Evolutionary conservation across 2,329 filamentous ascomycete genomes (phyloP).

Genomic region (Exophiala calicioides): DNA sequence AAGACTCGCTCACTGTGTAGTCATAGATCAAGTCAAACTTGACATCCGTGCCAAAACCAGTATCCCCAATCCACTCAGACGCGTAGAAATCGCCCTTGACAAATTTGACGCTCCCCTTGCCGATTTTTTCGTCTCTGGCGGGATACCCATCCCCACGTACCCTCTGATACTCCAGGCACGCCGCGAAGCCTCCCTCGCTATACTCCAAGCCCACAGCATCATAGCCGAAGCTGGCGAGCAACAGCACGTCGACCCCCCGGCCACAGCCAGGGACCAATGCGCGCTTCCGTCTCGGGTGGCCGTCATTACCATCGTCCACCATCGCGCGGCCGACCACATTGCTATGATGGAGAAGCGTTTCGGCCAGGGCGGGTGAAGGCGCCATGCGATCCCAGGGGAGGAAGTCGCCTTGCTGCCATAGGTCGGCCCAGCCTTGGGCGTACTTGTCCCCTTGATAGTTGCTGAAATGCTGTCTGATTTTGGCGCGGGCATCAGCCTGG

Average conservation of each 20-base stretch:
- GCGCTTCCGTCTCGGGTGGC: conserved; percentile 44
- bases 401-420: conserved; percentile 57
- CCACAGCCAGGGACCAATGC: conserved; percentile 83
- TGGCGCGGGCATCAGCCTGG: conserved; percentile 28
- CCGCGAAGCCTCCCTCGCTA: conserved; percentile 52
- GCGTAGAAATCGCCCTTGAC: conserved; percentile 49
- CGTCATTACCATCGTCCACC: conserved; percentile 44
- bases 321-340: conserved; percentile 41
- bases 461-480: conserved; percentile 41
- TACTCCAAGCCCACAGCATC: conserved; percentile 75
- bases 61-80: conserved; percentile 43
- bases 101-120: conserved; percentile 43
- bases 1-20: conserved; percentile 56
- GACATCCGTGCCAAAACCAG: conserved; percentile 36
- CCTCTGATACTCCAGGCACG: conserved; percentile 38
- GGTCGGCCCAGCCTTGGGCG: conserved; percentile 53
- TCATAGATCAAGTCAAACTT: conserved; percentile 59
- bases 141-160: conserved; percentile 40
- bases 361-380: conserved; percentile 61
- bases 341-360: conserved; percentile 48
- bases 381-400: conserved; percentile 62
- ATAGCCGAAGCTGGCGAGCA: conserved; percentile 74
- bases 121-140: conserved; percentile 37
- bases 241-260: conserved; percentile 74
- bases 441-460: conserved; percentile 45